Evolutionary conservation across 1,284 basidiomycete genomes (phyloP).

Genomic region (Cronartium ribicola): DNA sequence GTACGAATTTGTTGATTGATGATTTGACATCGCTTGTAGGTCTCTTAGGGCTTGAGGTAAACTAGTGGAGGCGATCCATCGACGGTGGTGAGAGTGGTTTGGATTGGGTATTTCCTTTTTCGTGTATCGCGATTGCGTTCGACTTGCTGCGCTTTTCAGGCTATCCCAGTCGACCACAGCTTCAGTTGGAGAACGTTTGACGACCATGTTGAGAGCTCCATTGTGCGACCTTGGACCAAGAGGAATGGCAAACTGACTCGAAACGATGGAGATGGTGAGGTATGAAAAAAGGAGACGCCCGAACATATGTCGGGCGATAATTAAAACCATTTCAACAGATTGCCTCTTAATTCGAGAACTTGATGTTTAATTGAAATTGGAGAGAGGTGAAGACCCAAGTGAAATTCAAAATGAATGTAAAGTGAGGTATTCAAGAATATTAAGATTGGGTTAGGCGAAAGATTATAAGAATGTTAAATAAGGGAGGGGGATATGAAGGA

Average conservation of each 20-base stretch:
- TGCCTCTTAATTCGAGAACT: too few species aligned
- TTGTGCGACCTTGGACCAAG: not conserved
- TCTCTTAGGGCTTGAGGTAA: constrained; percentile 19
- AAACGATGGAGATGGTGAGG: not conserved
- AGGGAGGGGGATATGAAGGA: too few species aligned
- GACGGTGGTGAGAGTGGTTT: not conserved
- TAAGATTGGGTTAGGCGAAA: too few species aligned
- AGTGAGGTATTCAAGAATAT: too few species aligned
- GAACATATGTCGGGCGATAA: too few species aligned
- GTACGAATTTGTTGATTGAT: not conserved
- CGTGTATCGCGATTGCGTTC: constrained; percentile 3
- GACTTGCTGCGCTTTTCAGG: not conserved
- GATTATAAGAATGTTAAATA: too few species aligned
- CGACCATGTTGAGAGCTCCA: not conserved
- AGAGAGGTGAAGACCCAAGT: not conserved
- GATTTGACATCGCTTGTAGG: constrained; percentile 5
- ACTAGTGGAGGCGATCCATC: constrained; percentile 28
- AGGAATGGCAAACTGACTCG: constrained; percentile 1
- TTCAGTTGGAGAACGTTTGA: not conserved
- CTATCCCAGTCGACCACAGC: not conserved
- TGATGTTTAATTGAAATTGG: too few species aligned
- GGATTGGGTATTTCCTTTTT: not conserved
- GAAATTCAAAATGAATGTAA: not conserved
- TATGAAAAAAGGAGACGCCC: not conserved
- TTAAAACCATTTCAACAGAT: too few species aligned